Evolutionary conservation across 148 eudicot genomes (phyloP).

Genomic region (Rheum nobile): DNA sequence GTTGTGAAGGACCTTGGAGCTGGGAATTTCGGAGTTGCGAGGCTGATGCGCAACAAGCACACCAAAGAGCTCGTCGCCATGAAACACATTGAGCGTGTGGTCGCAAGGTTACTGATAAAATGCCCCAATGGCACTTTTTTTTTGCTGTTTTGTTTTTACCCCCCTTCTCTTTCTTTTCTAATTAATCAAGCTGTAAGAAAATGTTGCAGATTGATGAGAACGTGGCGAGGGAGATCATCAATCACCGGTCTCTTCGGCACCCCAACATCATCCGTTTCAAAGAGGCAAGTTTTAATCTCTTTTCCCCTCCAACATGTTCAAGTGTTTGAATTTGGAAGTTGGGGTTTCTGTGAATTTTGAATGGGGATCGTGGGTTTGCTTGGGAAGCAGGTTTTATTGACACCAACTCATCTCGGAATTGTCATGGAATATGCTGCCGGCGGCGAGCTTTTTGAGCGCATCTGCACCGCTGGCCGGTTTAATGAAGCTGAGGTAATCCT

Average conservation of each 20-base stretch:
- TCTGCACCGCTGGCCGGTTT: constrained; percentile 9
- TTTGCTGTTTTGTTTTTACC: background rate
- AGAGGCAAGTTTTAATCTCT: background rate
- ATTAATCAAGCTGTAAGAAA: background rate
- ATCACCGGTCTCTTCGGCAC: constrained; percentile 9
- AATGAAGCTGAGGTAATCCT: constrained; percentile 5
- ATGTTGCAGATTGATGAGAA: constrained; percentile 10
- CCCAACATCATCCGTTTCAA: constrained; percentile 10
- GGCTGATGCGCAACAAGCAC: constrained; percentile 23
- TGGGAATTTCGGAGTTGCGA: constrained; percentile 26
- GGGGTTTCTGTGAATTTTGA: background rate
- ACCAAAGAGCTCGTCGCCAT: constrained; percentile 26
- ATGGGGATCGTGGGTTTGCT: background rate
- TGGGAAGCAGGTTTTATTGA: constrained; percentile 2
- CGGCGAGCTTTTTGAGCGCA: constrained; percentile 10
- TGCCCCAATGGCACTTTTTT: background rate
- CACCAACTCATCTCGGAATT: constrained; percentile 8
- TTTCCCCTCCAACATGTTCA: background rate
- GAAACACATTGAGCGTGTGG: constrained; percentile 27
- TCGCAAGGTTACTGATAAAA: constrained; percentile 14
- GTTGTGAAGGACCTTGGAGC: constrained; percentile 26
- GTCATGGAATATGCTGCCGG: constrained; percentile 11
- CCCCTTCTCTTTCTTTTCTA: background rate
- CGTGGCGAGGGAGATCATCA: constrained; percentile 10
- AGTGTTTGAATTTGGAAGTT: background rate